Evolutionary conservation across 2,329 filamentous ascomycete genomes (phyloP).

Genomic region (Juglanconis oblonga): DNA sequence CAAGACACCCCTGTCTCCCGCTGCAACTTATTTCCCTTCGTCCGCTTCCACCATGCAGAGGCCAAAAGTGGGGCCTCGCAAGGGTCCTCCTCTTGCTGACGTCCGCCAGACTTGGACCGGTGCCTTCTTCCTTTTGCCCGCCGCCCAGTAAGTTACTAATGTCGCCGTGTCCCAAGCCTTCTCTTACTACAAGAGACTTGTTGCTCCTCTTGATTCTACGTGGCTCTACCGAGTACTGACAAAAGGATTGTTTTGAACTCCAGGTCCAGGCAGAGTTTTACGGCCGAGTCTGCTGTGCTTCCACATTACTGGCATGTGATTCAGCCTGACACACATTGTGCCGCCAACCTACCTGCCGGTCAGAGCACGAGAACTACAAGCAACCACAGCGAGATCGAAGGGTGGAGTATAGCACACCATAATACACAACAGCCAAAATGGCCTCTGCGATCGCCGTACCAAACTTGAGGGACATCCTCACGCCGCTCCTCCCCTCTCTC

Average conservation of each 20-base stretch:
- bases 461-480: conserved; percentile 46
- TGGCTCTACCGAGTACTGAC: no score
- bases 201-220: no score
- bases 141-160: no score
- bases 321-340: neutral
- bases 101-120: neutral
- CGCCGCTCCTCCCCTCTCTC: conserved; percentile 57
- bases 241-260: no score
- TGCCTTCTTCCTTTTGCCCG: neutral
- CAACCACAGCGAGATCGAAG: neutral
- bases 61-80: neutral
- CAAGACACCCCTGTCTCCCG: neutral
- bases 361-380: neutral
- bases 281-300: no score
- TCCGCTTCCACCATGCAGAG: neutral
- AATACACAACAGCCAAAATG: conserved; percentile 21
- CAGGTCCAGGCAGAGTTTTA: no score
- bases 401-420: neutral
- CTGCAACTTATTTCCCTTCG: neutral
- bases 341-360: neutral
- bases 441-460: conserved; percentile 37
- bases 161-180: no score
- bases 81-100: neutral
- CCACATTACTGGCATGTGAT: neutral
- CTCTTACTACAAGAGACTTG: no score